These are phyloP conservation scores for Venturia pyrina DNA, from an alignment of 2,329 filamentous ascomycete species.

Conservation along the genomic window DNA sequence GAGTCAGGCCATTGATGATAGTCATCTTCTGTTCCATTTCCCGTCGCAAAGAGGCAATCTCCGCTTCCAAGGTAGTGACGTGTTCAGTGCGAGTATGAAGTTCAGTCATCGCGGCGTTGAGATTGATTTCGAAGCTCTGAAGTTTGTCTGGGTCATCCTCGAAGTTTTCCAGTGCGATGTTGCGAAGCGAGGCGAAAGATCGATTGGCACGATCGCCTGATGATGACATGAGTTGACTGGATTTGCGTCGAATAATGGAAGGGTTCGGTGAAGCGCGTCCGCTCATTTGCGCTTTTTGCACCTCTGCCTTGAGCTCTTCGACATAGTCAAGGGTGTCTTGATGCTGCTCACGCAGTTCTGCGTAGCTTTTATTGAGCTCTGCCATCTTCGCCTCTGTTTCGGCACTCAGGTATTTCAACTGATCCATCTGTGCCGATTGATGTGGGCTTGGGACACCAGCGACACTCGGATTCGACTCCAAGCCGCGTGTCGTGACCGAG, in stretches of 20 bases:
- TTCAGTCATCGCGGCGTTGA: slow-evolving; percentile 89
- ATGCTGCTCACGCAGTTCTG: slow-evolving; percentile 74
- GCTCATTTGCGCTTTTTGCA: slow-evolving; percentile 61
- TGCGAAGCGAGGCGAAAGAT: slow-evolving; percentile 80
- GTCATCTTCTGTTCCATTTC: slow-evolving; percentile 97
- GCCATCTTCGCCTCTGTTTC: slow-evolving; percentile 70
- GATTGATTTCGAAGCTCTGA: slow-evolving; percentile 85
- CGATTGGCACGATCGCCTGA: slow-evolving; percentile 78
- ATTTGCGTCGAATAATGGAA: slow-evolving; percentile 84
- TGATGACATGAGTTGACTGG: slow-evolving; percentile 76
- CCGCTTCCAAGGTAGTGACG: slow-evolving; percentile 80
- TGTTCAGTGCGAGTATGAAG: slow-evolving; percentile 78
- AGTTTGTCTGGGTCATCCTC: slow-evolving; percentile 71
- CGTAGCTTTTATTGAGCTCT: slow-evolving; percentile 66
- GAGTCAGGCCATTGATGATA: slow-evolving; percentile 86
- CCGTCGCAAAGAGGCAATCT: slow-evolving; percentile 73
- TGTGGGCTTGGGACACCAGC: slow-evolving; percentile 17
- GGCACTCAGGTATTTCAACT: slow-evolving; percentile 57
- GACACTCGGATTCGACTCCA: slow-evolving; percentile 17
- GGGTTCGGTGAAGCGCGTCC: slow-evolving; percentile 50
- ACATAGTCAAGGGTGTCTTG: slow-evolving; percentile 74
- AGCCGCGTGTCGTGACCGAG: slow-evolving; percentile 36
- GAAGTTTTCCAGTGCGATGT: slow-evolving; percentile 79
- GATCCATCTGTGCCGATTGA: slow-evolving; percentile 43
- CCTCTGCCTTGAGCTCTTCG: slow-evolving; percentile 80